Conservation (phyloP, 139 green algal species). For the Closterium sp. region DNA sequence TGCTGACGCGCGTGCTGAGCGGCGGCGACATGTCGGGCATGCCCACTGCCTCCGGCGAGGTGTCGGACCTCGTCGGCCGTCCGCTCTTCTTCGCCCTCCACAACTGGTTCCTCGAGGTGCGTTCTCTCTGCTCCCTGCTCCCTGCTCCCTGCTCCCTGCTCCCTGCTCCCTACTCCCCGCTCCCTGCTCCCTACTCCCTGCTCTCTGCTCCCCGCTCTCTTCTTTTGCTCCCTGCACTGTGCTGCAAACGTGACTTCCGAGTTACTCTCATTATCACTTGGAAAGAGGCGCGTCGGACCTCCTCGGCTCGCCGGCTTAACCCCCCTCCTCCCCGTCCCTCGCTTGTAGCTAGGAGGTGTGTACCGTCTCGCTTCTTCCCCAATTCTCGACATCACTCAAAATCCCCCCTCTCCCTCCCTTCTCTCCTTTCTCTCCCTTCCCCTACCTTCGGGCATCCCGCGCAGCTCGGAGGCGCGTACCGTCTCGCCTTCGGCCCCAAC, state of each 20-base stretch:
- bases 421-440: not conserved
- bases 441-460: not conserved
- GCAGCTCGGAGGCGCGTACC: constrained; percentile 81
- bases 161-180: no score
- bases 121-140: not conserved
- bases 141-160: no score
- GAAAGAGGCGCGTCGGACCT: no score
- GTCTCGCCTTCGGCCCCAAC: constrained; percentile 96
- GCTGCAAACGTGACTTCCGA: no score
- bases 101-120: constrained; percentile 76
- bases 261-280: no score
- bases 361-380: no score
- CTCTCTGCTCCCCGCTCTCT: no score
- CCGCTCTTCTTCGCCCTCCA: constrained; percentile 94
- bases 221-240: no score
- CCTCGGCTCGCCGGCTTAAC: no score
- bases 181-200: no score
- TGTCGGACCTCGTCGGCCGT: constrained; percentile 85
- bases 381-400: no score
- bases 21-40: constrained; percentile 22
- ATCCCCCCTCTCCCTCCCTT: not conserved
- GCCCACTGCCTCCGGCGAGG: constrained; percentile 76
- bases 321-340: not conserved
- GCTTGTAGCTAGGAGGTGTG: no score
- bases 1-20: constrained; percentile 38